phyloP scores from a whole-genome alignment of 192 early-diverging fungal species.

The Mortierella claussenii region DNA sequence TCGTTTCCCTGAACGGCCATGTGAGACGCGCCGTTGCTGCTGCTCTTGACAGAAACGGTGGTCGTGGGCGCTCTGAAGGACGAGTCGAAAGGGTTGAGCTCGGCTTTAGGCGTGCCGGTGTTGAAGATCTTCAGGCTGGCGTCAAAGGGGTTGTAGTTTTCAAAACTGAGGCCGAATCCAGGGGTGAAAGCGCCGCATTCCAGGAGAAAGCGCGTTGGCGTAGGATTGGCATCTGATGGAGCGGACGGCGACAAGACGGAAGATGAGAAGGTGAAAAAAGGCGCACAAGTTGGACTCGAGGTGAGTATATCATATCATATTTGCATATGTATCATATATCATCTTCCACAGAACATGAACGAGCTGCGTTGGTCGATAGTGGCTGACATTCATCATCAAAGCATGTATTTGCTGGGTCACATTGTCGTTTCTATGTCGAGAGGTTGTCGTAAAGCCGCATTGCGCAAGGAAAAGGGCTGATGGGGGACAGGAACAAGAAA shows the following conservation, averaged over 20 bases:
- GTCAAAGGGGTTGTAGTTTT: constrained; percentile 44
- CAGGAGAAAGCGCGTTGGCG: constrained; percentile 48
- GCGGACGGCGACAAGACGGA: not conserved
- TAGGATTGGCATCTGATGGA: constrained; percentile 42
- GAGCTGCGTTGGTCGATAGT: too few relatives aligned
- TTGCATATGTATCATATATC: too few relatives aligned
- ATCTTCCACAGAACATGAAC: too few relatives aligned
- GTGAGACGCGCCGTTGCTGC: not conserved
- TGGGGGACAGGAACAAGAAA: too few relatives aligned
- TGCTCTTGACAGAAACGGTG: constrained; percentile 8
- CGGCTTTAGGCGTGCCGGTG: constrained; percentile 38
- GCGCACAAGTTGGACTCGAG: not conserved
- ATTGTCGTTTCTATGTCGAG: too few relatives aligned
- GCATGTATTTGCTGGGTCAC: too few relatives aligned
- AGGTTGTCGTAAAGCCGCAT: too few relatives aligned
- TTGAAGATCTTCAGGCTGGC: constrained; percentile 29
- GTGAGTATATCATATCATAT: constrained; percentile 11
- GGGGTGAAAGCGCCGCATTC: constrained; percentile 49
- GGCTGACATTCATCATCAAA: too few relatives aligned
- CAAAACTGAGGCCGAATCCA: constrained; percentile 31
- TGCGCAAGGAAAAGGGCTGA: too few relatives aligned
- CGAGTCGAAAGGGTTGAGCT: constrained; percentile 41
- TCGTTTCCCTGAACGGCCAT: not conserved
- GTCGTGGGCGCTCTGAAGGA: constrained; percentile 22
- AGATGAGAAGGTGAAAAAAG: not conserved